Percentiles rank a stretch among this genome's conserved stretches.
phyloP scores from a whole-genome alignment of 208 protist genomes.

The Entamoeba moshkovskii region DNA sequence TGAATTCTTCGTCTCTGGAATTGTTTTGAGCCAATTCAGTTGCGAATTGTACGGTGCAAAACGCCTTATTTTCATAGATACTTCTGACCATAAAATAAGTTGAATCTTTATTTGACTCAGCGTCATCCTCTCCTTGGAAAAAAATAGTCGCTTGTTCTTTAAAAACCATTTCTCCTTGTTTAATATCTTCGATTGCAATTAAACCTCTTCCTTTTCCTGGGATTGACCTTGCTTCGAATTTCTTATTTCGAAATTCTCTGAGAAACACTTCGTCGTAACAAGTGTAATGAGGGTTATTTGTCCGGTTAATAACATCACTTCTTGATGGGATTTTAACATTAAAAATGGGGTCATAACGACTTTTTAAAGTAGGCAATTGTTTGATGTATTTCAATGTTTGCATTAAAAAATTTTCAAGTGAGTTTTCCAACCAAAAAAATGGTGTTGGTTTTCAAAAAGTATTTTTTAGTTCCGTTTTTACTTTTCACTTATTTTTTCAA shows the following conservation, averaged over 20 bases:
- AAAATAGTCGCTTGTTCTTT: not conserved
- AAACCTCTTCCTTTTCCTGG: not conserved
- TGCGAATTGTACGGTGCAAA: not conserved
- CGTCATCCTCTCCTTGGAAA: not conserved
- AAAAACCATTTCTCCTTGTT: not conserved
- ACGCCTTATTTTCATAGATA: not conserved
- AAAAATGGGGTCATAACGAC: not conserved
- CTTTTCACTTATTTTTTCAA: too few species aligned
- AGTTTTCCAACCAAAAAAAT: too few species aligned
- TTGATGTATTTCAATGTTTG: not conserved
- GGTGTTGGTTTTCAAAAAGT: too few species aligned
- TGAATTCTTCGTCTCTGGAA: not conserved
- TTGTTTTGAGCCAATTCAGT: not conserved
- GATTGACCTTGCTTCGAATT: not conserved
- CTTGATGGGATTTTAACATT: not conserved
- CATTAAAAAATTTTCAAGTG: too few species aligned
- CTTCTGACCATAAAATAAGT: not conserved
- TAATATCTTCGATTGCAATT: not conserved
- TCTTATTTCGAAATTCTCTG: not conserved
- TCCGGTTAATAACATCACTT: not conserved
- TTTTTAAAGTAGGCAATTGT: not conserved
- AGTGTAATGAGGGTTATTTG: not conserved
- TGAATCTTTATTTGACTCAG: not conserved
- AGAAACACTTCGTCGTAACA: not conserved
- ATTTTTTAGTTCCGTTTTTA: too few species aligned